Evolutionary conservation across 768 basidiomycete species (phyloP), one percentile per base, ranked within the genome.

Genomic region (Lactarius quietus): DNA sequence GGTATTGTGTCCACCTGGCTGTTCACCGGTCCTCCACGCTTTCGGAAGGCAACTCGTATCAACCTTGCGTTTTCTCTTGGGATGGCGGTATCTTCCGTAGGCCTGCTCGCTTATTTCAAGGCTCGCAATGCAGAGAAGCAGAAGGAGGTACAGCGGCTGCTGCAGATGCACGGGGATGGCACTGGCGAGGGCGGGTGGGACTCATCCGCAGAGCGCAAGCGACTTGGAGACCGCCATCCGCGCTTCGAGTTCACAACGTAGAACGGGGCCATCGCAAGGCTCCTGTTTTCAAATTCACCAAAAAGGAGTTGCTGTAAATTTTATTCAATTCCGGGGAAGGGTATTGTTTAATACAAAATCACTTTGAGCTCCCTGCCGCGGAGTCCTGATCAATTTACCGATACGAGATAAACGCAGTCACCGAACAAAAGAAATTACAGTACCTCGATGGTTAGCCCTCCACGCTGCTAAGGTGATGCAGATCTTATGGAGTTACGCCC

Each of bases 31-130:
- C n/a, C 65, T 23, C 65, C 65, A 26, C 59, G 45, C 26, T 66
- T 66, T 54, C 55, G 43, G 31, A 57, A 51, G 20, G 65, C 65
- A 41, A 35, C 65, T 15, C 45, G 45, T 45, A 43, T 66, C 59
- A 61, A 66, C 59, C 55, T 66, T 17, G 59, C 60, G 15, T 66
- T 66, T 55, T 35, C 60, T 18, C 10, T 57, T 20, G 65, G 36
- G 14, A 55, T 61, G 38, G 65, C 45, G 8, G 28, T 39, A 6
- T 12, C 39, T 23, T 48, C 39, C 15, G 54, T 28, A 23, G 17
- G 39, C 23, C 20, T 51, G 38, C 41, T 66, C 26, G 17, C 61
- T 3, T 66, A 61, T 41, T 41, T 57, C 26, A 31, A 18, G 15
- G n/a, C 5, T 6, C 59, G 53, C 53, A 66, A 66, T 26, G 33